Percentiles rank a stretch among this genome's conserved stretches.
Evolutionary conservation across 805 yeast species (phyloP).

Genomic region (Kluyveromyces lactis): DNA sequence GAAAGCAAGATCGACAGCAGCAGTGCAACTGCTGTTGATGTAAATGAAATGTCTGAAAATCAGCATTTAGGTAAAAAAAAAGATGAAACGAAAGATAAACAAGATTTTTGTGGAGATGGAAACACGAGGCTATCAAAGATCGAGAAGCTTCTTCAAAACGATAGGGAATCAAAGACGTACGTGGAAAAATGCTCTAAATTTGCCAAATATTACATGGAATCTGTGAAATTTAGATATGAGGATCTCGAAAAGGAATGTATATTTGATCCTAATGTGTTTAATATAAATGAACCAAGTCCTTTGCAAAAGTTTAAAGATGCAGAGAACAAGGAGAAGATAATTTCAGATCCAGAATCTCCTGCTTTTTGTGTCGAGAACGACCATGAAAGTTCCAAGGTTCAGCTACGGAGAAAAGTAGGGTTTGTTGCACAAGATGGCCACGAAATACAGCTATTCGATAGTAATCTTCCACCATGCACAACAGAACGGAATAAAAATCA

Average conservation of each 20-base stretch:
- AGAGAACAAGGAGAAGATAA: background rate
- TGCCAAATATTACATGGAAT: background rate
- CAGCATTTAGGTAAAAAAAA: too few relatives aligned
- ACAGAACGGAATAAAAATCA: background rate
- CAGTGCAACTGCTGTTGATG: too few relatives aligned
- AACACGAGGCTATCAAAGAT: too few relatives aligned
- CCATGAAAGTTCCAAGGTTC: too few relatives aligned
- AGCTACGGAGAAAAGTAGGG: background rate
- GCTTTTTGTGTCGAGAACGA: too few relatives aligned
- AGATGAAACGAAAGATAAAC: too few relatives aligned
- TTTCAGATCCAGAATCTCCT: too few relatives aligned
- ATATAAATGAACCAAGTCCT: background rate
- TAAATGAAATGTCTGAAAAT: too few relatives aligned
- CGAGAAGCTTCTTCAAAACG: background rate
- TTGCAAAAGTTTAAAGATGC: background rate
- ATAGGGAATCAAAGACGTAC: background rate
- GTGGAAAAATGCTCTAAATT: constrained; percentile 1
- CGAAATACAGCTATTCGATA: constrained; percentile 3
- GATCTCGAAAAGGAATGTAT: background rate
- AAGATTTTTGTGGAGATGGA: too few relatives aligned
- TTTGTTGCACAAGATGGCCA: background rate
- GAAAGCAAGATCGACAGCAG: too few relatives aligned
- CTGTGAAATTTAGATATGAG: background rate
- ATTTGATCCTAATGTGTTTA: constrained; percentile 1
- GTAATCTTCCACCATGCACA: background rate